phyloP scores from a whole-genome alignment of 2,329 filamentous ascomycete genomes.

The Pseudogymnoascus sp. region DNA sequence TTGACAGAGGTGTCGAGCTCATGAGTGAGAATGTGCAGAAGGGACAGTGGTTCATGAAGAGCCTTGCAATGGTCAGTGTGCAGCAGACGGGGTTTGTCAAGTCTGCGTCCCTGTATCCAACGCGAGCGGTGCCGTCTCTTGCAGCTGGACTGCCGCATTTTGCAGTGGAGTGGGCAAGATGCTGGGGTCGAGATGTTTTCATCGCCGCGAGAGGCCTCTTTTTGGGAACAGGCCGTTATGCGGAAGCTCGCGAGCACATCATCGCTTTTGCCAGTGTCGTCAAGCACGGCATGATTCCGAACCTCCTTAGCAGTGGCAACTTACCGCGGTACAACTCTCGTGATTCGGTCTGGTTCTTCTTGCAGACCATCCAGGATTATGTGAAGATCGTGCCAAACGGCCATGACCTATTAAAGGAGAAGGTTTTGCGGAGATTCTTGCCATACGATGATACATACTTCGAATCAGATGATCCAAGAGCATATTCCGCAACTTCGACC shows the following conservation, averaged over 20 bases:
- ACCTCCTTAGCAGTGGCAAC: conserved; percentile 77
- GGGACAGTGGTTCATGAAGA: conserved; percentile 83
- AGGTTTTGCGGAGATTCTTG: conserved; percentile 74
- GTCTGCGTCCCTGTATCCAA: conserved; percentile 83
- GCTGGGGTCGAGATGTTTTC: conserved; percentile 96
- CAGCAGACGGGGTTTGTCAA: conserved; percentile 85
- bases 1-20: conserved; percentile 66
- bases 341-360: conserved; percentile 95
- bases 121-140: conserved; percentile 73
- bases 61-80: conserved; percentile 80
- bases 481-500: conserved; percentile 76
- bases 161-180: conserved; percentile 84
- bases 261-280: conserved; percentile 88
- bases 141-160: conserved; percentile 94
- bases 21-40: conserved; percentile 69
- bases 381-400: conserved; percentile 73
- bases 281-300: conserved; percentile 98
- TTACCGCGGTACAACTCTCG: conserved; percentile 88
- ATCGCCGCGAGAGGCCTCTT: conserved; percentile 91
- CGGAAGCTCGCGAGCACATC: conserved; percentile 88
- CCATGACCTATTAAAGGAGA: conserved; percentile 60
- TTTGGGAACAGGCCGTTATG: conserved; percentile 78
- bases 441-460: conserved; percentile 98
- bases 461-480: conserved; percentile 65
- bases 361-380: conserved; percentile 94